Base-by-base conservation (phyloP, 805 yeast genomes). In the Yueomyces sinensis region DNA sequence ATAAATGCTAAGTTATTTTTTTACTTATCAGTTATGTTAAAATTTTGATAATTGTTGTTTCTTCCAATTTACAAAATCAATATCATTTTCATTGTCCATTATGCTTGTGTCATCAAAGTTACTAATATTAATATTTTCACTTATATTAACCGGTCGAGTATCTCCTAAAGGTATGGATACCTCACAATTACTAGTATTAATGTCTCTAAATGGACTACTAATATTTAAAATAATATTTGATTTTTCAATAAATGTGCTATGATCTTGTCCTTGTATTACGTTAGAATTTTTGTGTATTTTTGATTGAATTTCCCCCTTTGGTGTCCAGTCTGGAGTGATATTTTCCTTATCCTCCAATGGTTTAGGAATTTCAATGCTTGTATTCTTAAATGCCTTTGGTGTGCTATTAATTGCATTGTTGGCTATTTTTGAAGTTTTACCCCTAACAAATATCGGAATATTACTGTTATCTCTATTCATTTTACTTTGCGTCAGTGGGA, bases 141-240 rank as follows among this genome's bases (percentile, higher is more conserved):
- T 42, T 9, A 53, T 41, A 31, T 51, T 49, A n/a, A 54, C 35
- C 22, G 41, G 44, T 33, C 46, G 45, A 30, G 49, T 54, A 4
- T 58, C 59, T 17, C 50, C 58, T 3, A 57, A 58, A 2, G 58
- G 51, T 43, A 40, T 44, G 4, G 51, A 49, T 17, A 54, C 40
- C 33, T 45, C 47, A 36, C 53, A 54, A 3, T 53, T 42, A 29
- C 56, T 50, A 32, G 50, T 49, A 7, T 50, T 45, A 9, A 54
- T 47, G 33, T 50, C 58, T 29, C 42, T 45, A 17, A 43, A 45
- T 11, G 58, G 57, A 25, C 57, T 52, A 24, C 49, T 45, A 9
- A 5, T 17, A 14, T n/a, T 31, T 27, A 4, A 5, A 17, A 27
- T 7, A 17, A 20, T 4, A n/a, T 9, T 32, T n/a, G n/a, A n/a